These are phyloP conservation scores for Daedaleopsis sinensis DNA, from an alignment of 768 basidiomycete species.

Conservation along the genomic window DNA sequence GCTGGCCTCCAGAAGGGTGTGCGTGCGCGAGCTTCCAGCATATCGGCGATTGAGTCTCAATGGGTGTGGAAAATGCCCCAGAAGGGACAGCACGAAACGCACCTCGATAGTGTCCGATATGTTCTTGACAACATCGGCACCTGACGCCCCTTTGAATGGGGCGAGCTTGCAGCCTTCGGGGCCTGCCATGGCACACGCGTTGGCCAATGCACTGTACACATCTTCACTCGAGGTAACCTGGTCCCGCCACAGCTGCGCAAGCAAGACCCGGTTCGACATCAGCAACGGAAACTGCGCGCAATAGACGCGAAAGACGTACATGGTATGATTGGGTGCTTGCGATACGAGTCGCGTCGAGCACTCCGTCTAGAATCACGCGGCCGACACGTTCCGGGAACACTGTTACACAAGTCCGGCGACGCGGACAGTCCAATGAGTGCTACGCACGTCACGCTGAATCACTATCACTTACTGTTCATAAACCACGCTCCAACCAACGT, in stretches of 20 bases:
- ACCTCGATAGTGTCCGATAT: constrained; percentile 9
- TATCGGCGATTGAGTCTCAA: not conserved
- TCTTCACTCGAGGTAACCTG: constrained; percentile 7
- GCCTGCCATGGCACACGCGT: constrained; percentile 12
- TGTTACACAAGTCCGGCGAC: not conserved
- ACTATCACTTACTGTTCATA: constrained; percentile 9
- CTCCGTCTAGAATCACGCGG: constrained; percentile 15
- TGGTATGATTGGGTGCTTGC: constrained; percentile 10
- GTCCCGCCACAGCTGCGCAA: constrained; percentile 6
- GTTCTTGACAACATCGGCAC: constrained; percentile 8
- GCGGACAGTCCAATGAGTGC: not conserved
- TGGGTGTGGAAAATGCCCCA: not conserved
- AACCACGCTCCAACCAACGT: constrained; percentile 14
- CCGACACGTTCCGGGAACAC: constrained; percentile 20
- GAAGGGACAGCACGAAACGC: not conserved
- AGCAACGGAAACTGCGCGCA: too few species aligned
- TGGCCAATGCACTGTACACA: constrained; percentile 8
- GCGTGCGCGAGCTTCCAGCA: not conserved
- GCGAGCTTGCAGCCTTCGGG: constrained; percentile 5
- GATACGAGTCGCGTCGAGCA: constrained; percentile 7
- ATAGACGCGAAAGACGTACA: not conserved
- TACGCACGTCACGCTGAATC: too few species aligned
- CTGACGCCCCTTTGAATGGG: not conserved
- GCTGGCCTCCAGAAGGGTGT: constrained; percentile 3
- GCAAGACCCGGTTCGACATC: too few species aligned